These are phyloP conservation scores for Wickerhamomyces silvicola DNA, from an alignment of 805 yeast genomes.

Conservation along the genomic window DNA sequence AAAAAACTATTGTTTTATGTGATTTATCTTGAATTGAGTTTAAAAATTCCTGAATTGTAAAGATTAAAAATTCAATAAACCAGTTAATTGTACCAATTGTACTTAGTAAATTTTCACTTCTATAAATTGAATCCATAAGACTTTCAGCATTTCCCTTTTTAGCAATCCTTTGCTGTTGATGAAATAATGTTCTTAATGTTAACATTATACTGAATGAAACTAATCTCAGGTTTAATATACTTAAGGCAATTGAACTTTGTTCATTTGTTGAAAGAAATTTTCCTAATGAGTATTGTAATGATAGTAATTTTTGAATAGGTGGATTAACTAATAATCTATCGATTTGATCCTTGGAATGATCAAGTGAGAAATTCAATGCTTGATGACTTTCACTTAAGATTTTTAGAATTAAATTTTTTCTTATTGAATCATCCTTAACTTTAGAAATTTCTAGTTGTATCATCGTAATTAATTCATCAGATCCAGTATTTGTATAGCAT, in stretches of 20 bases:
- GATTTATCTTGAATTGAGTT: conserved; percentile 28
- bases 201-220: conserved; percentile 66
- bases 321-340: conserved; percentile 73
- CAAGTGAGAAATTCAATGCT: conserved; percentile 68
- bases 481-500: conserved; percentile 57
- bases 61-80: conserved; percentile 74
- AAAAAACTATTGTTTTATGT: conserved; percentile 40
- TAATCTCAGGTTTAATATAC: conserved; percentile 60
- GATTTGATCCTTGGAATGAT: conserved; percentile 64
- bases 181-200: conserved; percentile 50
- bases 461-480: conserved; percentile 64
- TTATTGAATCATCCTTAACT: conserved; percentile 16
- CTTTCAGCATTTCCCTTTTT: conserved; percentile 37
- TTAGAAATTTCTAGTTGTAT: conserved; percentile 41
- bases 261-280: conserved; percentile 22
- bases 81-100: conserved; percentile 78
- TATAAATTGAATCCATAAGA: conserved; percentile 44
- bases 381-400: conserved; percentile 63
- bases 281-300: conserved; percentile 65
- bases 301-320: conserved; percentile 65
- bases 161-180: conserved; percentile 55
- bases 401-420: conserved; percentile 31
- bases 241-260: conserved; percentile 32
- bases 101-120: conserved; percentile 59
- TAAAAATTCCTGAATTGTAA: conserved; percentile 65